phyloP scores from a whole-genome alignment of 2,329 filamentous ascomycete genomes.

The Hypoxylon sp. region DNA sequence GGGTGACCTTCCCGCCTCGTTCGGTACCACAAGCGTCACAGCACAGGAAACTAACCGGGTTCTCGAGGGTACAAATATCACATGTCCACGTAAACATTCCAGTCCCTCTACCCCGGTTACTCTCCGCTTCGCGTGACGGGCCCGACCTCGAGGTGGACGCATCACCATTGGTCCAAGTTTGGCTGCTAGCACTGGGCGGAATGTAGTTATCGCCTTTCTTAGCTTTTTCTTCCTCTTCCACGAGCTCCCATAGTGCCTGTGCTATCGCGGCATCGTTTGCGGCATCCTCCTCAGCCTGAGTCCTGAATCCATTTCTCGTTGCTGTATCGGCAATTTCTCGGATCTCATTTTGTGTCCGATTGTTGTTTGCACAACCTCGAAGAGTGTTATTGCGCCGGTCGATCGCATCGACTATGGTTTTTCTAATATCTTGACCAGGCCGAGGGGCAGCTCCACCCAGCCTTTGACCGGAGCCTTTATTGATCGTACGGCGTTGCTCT shows the following conservation, averaged over 20 bases:
- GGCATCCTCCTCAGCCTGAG: conserved; percentile 87
- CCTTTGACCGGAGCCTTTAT: conserved; percentile 76
- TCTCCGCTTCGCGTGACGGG: conserved; percentile 9
- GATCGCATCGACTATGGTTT: conserved; percentile 79
- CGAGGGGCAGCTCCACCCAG: conserved; percentile 74
- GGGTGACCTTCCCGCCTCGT: conserved; percentile 54
- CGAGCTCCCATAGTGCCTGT: conserved; percentile 86
- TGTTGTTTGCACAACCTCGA: conserved; percentile 82
- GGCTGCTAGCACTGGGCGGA: conserved; percentile 64
- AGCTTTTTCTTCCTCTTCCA: conserved; percentile 80
- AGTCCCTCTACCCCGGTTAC: background rate
- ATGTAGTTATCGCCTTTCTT: conserved; percentile 71
- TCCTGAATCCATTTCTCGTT: conserved; percentile 81
- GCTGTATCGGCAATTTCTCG: conserved; percentile 74
- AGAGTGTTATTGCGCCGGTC: conserved; percentile 77
- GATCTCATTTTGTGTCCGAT: conserved; percentile 75
- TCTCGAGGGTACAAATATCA: conserved; percentile 69
- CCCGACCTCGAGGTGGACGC: conserved; percentile 10
- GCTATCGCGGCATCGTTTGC: conserved; percentile 91
- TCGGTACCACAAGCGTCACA: conserved; percentile 71
- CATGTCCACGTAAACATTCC: conserved; percentile 64
- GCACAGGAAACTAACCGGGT: conserved; percentile 64
- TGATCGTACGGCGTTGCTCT: conserved; percentile 74
- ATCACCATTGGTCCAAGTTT: conserved; percentile 58
- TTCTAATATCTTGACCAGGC: conserved; percentile 77